Conservation (phyloP, 768 basidiomycete genomes). For the Phylloporus arenicola region DNA sequence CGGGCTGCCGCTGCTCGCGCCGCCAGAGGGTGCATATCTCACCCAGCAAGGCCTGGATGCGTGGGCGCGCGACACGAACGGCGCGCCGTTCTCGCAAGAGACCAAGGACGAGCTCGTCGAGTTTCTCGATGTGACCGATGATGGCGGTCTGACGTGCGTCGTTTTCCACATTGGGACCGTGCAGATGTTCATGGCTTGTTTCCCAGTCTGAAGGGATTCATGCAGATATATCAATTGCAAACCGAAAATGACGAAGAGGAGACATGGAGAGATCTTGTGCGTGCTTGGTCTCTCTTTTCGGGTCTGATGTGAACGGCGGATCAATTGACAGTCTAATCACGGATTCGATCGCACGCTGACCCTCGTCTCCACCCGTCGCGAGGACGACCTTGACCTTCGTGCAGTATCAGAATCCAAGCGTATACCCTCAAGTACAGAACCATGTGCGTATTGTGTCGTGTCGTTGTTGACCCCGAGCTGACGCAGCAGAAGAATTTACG, state of each 20-base stretch:
- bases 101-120: slow-evolving; percentile 74
- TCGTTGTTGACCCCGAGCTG: neutral
- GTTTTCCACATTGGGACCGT: neutral
- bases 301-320: slow-evolving; percentile 7
- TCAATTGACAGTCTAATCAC: slow-evolving; percentile 51
- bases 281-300: slow-evolving; percentile 19
- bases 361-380: slow-evolving; percentile 52
- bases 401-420: slow-evolving; percentile 8
- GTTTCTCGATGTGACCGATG: slow-evolving; percentile 69
- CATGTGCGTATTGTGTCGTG: slow-evolving; percentile 11
- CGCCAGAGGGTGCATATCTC: slow-evolving; percentile 52
- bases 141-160: slow-evolving; percentile 68
- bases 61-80: slow-evolving; percentile 80
- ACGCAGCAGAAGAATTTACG: slow-evolving; percentile 18
- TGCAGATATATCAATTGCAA: slow-evolving; percentile 82
- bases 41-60: slow-evolving; percentile 58
- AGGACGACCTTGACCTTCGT: slow-evolving; percentile 36
- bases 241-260: slow-evolving; percentile 81
- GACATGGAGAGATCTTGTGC: slow-evolving; percentile 76
- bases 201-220: slow-evolving; percentile 67
- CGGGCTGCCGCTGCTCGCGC: slow-evolving; percentile 35
- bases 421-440: slow-evolving; percentile 11
- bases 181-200: neutral
- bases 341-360: slow-evolving; percentile 67
- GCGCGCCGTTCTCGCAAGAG: slow-evolving; percentile 69